Evolutionary conservation across 2,329 filamentous ascomycete genomes (phyloP).

Genomic region (Paraphaeosphaeria minitans): DNA sequence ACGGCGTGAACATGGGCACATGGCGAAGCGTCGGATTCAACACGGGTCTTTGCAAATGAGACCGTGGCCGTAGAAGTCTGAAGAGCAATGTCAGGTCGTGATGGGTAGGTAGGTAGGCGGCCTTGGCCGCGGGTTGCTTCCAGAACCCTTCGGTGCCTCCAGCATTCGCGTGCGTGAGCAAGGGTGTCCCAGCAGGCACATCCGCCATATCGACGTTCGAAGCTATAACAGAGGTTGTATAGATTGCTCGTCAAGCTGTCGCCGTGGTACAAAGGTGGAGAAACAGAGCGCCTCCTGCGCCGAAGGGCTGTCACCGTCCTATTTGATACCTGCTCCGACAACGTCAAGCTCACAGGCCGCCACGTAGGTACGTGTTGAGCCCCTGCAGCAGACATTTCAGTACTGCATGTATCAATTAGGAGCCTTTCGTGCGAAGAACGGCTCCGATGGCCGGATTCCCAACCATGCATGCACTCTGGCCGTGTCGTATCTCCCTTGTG

Average conservation of each 20-base stretch:
- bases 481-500: slow-evolving; percentile 6
- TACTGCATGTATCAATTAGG: neutral
- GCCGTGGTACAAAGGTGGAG: slow-evolving; percentile 24
- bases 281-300: slow-evolving; percentile 3
- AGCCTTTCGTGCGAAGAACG: neutral
- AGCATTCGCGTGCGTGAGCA: slow-evolving; percentile 2
- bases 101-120: neutral
- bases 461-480: slow-evolving; percentile 1
- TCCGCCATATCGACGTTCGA: neutral
- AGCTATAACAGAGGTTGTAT: slow-evolving; percentile 5
- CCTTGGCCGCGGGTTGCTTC: slow-evolving; percentile 6
- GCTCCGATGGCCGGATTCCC: slow-evolving; percentile 3
- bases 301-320: slow-evolving; percentile 5
- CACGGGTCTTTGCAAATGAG: neutral
- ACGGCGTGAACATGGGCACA: neutral
- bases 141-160: slow-evolving; percentile 11
- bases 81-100: neutral
- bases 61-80: neutral
- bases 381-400: neutral
- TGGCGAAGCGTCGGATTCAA: neutral
- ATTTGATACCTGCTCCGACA: neutral
- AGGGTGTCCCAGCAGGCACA: slow-evolving; percentile 7
- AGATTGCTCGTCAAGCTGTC: slow-evolving; percentile 2
- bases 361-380: neutral
- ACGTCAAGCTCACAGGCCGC: neutral